A percentile compares a stretch with the other conserved stretches of the same genome.
Evolutionary conservation across 2,329 filamentous ascomycete genomes (phyloP).

Genomic region (Septoria linicola): DNA sequence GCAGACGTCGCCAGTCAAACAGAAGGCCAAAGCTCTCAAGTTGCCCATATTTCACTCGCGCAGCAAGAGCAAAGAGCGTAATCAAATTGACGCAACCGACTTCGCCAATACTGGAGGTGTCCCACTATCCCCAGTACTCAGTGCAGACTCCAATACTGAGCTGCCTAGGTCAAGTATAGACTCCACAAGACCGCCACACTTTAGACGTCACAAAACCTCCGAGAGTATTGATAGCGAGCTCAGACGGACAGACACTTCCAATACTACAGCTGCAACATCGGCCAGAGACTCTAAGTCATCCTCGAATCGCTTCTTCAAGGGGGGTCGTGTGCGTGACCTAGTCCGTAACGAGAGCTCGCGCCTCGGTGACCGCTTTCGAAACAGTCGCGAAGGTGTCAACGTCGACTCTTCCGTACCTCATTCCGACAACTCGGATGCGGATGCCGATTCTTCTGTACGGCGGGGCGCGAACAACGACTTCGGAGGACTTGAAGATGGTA

Average conservation of each 20-base stretch:
- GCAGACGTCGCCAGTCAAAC: constrained; percentile 29
- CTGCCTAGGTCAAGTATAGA: constrained; percentile 35
- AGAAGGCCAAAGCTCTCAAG: constrained; percentile 38
- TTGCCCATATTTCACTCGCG: constrained; percentile 43
- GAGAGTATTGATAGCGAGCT: constrained; percentile 51
- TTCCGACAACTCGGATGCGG: constrained; percentile 51
- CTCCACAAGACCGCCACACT: constrained; percentile 39
- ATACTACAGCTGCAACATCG: constrained; percentile 12
- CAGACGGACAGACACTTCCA: constrained; percentile 28
- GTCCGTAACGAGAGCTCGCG: constrained; percentile 65
- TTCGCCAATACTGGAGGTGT: constrained; percentile 28
- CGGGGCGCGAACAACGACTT: constrained; percentile 23
- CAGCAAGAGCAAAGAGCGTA: constrained; percentile 39
- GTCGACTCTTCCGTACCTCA: constrained; percentile 30
- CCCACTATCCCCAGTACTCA: constrained; percentile 21
- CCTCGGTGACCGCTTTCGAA: constrained; percentile 61
- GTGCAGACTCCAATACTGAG: constrained; percentile 13
- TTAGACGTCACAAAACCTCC: constrained; percentile 40
- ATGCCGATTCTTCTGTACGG: constrained; percentile 39
- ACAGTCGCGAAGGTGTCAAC: constrained; percentile 50
- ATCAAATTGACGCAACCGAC: constrained; percentile 35
- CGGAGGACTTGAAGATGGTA: constrained; percentile 33
- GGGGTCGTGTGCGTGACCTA: constrained; percentile 69
- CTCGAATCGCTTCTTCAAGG: constrained; percentile 75
- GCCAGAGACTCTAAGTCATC: constrained; percentile 50